These are phyloP conservation scores for Cladophialophora immunda DNA, from an alignment of 2,329 filamentous ascomycete genomes.

Conservation along the genomic window DNA sequence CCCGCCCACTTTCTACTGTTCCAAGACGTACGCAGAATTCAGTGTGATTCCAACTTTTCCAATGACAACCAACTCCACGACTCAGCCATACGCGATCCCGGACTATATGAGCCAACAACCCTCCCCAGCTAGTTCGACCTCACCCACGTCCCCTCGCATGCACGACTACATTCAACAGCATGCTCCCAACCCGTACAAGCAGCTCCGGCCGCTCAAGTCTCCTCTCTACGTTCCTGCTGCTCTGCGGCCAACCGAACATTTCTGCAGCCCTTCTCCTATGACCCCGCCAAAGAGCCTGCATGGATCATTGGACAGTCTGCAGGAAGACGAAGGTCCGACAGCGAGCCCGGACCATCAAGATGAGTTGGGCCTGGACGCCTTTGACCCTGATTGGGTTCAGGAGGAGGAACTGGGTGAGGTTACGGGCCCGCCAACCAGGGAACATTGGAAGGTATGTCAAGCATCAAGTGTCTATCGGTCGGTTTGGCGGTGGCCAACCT, in stretches of 20 bases:
- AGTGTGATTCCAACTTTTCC: background rate
- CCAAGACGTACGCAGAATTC: background rate
- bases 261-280: slow-evolving; percentile 53
- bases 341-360: slow-evolving; percentile 27
- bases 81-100: slow-evolving; percentile 40
- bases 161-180: slow-evolving; percentile 46
- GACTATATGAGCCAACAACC: slow-evolving; percentile 46
- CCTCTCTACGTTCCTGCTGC: slow-evolving; percentile 71
- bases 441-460: slow-evolving; percentile 71
- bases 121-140: slow-evolving; percentile 58
- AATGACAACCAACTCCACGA: slow-evolving; percentile 39
- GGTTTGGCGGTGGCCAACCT: background rate
- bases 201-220: slow-evolving; percentile 67
- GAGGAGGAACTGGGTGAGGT: slow-evolving; percentile 62
- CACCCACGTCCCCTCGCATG: slow-evolving; percentile 61
- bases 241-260: slow-evolving; percentile 67
- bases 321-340: slow-evolving; percentile 47
- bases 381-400: slow-evolving; percentile 36
- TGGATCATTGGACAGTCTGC: slow-evolving; percentile 61
- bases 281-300: slow-evolving; percentile 64
- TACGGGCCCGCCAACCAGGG: slow-evolving; percentile 67
- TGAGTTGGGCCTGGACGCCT: slow-evolving; percentile 27
- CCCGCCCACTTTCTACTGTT: background rate
- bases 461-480: slow-evolving; percentile 16
- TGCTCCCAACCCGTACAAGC: slow-evolving; percentile 56